Conservation (phyloP, 345 rosid genomes). For the Alliaria petiolata region DNA sequence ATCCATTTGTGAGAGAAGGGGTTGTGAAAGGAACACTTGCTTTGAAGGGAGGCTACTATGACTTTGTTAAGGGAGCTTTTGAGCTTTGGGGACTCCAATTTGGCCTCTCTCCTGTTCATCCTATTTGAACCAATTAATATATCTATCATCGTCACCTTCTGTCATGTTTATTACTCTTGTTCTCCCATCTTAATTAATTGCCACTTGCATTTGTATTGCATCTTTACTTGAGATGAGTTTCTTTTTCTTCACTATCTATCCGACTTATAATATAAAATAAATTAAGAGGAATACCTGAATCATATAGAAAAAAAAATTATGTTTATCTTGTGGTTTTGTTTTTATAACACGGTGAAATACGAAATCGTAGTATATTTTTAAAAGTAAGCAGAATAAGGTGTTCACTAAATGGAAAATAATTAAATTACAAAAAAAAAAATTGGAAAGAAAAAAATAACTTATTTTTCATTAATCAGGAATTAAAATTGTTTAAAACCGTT, state of each 20-base stretch:
- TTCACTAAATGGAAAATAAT: neutral
- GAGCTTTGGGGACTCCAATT: conserved; percentile 79
- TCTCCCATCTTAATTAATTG: neutral
- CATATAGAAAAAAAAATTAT: neutral
- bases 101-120: conserved; percentile 50
- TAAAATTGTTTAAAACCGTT: neutral
- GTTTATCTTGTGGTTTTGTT: neutral
- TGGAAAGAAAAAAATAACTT: neutral
- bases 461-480: neutral
- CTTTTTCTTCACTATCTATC: conserved; percentile 26
- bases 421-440: neutral
- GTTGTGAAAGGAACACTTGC: conserved; percentile 43
- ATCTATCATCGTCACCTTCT: neutral
- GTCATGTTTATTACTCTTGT: neutral
- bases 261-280: neutral
- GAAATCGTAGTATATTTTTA: neutral
- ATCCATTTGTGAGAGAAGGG: conserved; percentile 71
- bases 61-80: conserved; percentile 58
- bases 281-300: neutral
- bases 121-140: conserved; percentile 51
- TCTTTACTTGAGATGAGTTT: conserved; percentile 38
- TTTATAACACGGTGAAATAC: neutral
- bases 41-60: conserved; percentile 72
- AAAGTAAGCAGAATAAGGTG: neutral
- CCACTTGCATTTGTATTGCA: neutral